Base-by-base conservation (phyloP, 2,329 filamentous ascomycete species). In the Sporothrix pallida region DNA sequence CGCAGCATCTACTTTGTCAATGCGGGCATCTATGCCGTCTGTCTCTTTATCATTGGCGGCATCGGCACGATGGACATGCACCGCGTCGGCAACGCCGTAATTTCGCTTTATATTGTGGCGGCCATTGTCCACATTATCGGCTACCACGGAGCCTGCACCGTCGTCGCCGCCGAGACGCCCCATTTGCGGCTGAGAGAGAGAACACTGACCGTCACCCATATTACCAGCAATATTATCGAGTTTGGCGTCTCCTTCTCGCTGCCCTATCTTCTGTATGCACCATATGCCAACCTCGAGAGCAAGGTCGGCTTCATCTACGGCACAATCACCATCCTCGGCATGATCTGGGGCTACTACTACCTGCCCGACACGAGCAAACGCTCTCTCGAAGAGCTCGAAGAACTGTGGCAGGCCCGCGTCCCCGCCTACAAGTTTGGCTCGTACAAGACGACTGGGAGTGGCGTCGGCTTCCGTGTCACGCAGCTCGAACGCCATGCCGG, bases 301-400 rank as follows among this genome's bases (percentile, higher is more conserved):
- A 72, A 72, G 52, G 73, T 74, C 44, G 73, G 73, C 62, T 74
- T 70, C 62, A 80, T 82, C 71, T 77, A 75, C 58, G 76, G 76
- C 71, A 23, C 70, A 23, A 72, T 76, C 13, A 70, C 70, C 10
- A 31, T 74, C 12, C 23, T 58, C 26, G 73, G 70, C 44, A 37
- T 75, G 3, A 10, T 74, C 37, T 77, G 74, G 72, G 74, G 60
- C 50, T 75, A 54, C 50, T 75, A 76, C 67, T 76, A 42, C 50
- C 42, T 76, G 13, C 76, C 76, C 20, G 75, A 76, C 42, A 70
- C 69, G 4, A 71, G 56, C 26, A 48, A 42, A 15, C 74, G 74
- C 2, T 76, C 75, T 4, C 75, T 77, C 44, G 76, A 77, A 42
- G 75, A 77, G 54, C 67, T 77, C 23, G 76, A 77, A 17, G 75